These are phyloP conservation scores for Paecilomyces formosus DNA, from an alignment of 2,329 filamentous ascomycete genomes.

Conservation along the genomic window DNA sequence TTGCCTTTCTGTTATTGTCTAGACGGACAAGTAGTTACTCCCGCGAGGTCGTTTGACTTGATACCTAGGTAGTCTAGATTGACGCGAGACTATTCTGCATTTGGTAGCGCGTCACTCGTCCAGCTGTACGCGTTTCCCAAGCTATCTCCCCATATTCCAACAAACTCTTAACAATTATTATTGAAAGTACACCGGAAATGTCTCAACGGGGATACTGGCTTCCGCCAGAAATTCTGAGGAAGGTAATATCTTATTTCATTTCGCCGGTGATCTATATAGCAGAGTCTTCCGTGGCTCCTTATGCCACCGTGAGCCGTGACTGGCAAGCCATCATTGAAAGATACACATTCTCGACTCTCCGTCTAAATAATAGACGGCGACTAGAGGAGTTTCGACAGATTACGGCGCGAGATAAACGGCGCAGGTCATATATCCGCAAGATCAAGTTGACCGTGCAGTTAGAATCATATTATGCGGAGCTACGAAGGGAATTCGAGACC, in stretches of 20 bases:
- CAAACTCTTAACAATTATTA: no score
- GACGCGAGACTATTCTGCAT: no score
- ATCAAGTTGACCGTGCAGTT: constrained; percentile 1
- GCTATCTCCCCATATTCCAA: no score
- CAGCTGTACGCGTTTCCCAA: no score
- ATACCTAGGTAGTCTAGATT: no score
- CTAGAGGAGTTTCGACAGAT: neutral
- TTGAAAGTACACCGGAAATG: no score
- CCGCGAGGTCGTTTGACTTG: no score
- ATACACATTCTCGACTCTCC: neutral
- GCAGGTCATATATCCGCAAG: neutral
- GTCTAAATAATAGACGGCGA: neutral
- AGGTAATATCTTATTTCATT: neutral
- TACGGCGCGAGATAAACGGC: neutral
- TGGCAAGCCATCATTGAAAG: constrained; percentile 1
- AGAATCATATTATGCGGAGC: neutral
- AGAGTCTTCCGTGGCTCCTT: neutral
- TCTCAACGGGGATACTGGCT: neutral
- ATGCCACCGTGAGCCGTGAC: neutral
- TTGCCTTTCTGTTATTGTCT: no score
- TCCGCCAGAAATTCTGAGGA: neutral
- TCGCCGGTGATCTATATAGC: neutral
- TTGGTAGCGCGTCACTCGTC: no score
- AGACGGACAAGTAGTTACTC: no score
- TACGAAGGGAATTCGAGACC: neutral